Conservation (phyloP, 495 filamentous ascomycete species). For the Daldinia childiae region DNA sequence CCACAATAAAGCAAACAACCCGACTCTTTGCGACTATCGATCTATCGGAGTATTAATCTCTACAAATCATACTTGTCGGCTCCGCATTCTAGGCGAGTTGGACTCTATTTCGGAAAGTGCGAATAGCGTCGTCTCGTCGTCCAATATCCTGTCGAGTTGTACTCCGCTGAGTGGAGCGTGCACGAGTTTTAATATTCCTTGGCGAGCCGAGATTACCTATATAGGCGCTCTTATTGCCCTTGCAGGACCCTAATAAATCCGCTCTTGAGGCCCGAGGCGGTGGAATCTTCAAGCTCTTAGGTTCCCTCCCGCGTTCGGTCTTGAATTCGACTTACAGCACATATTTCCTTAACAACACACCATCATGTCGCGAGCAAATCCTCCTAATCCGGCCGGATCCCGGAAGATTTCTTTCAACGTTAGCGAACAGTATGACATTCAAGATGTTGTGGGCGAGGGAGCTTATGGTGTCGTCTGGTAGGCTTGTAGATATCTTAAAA, state of each 20-base stretch:
- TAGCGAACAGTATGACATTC: slow-evolving; percentile 98
- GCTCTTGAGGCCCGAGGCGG: slow-evolving; percentile 19
- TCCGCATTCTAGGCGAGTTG: slow-evolving; percentile 8
- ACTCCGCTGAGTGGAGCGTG: slow-evolving; percentile 36
- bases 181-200: slow-evolving; percentile 25
- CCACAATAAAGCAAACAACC: slow-evolving; percentile 21
- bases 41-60: not conserved
- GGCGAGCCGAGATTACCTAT: slow-evolving; percentile 42
- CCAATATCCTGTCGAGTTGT: slow-evolving; percentile 23
- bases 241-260: slow-evolving; percentile 28
- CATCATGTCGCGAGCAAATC: slow-evolving; percentile 53
- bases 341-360: slow-evolving; percentile 4
- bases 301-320: slow-evolving; percentile 1
- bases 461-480: slow-evolving; percentile 99
- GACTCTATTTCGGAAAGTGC: slow-evolving; percentile 15
- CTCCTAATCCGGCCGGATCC: slow-evolving; percentile 65
- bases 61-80: slow-evolving; percentile 1
- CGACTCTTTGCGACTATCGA: slow-evolving; percentile 27
- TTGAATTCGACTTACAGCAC: slow-evolving; percentile 7
- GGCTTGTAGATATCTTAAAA: slow-evolving; percentile 43
- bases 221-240: slow-evolving; percentile 34
- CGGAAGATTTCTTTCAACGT: slow-evolving; percentile 99
- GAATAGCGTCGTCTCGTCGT: slow-evolving; percentile 14
- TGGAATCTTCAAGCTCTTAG: slow-evolving; percentile 20
- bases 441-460: slow-evolving; percentile 98